A percentile compares a stretch with the other conserved stretches of the same genome.
These are phyloP conservation scores for Claviceps sorghi DNA, from an alignment of 2,329 filamentous ascomycete species.

Conservation along the genomic window DNA sequence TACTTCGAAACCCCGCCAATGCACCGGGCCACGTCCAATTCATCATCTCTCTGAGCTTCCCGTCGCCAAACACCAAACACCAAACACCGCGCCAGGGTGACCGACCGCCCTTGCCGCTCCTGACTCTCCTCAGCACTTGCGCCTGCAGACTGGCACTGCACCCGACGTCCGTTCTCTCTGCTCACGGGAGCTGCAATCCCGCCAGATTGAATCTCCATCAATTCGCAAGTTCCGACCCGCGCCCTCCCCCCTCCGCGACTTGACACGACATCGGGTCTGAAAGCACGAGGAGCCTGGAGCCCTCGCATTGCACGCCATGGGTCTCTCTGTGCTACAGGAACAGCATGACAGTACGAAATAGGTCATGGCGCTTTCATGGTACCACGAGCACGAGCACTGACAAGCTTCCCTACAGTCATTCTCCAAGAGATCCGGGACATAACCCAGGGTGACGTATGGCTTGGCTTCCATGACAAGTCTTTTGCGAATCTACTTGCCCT, in stretches of 20 bases:
- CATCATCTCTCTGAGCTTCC: background rate
- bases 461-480: background rate
- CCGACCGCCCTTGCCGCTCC: background rate
- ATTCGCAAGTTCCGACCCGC: background rate
- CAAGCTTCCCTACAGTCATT: slow-evolving; percentile 15
- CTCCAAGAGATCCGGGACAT: slow-evolving; percentile 51
- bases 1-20: background rate
- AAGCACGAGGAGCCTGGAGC: slow-evolving; percentile 3
- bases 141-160: slow-evolving; percentile 2
- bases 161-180: background rate
- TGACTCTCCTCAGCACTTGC: background rate
- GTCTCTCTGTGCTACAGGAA: slow-evolving; percentile 68
- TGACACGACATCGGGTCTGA: background rate
- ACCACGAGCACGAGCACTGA: background rate
- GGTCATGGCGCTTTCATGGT: background rate
- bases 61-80: background rate
- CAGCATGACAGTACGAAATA: slow-evolving; percentile 40
- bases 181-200: background rate
- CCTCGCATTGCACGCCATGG: slow-evolving; percentile 46
- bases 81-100: background rate
- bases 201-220: background rate
- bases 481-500: background rate
- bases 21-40: background rate
- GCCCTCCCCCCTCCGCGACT: background rate
- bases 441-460: slow-evolving; percentile 62